Evolutionary conservation across 2,329 filamentous ascomycete species (phyloP), one percentile per base, ranked within the genome.

Genomic region (Calycina herbarum): DNA sequence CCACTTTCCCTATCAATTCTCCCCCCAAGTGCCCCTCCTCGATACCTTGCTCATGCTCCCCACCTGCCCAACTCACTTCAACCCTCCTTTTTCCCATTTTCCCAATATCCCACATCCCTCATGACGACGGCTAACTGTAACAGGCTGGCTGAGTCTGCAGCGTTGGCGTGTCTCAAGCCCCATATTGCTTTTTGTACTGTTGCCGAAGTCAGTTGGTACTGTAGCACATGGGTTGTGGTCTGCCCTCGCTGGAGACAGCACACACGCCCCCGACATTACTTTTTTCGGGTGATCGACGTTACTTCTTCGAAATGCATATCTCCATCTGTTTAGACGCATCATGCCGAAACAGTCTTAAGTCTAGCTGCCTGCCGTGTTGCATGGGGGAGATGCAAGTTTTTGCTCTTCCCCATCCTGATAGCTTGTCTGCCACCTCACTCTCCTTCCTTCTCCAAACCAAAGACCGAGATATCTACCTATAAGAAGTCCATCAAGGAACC

Each of bases 341-440:
- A 73, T 73, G 71, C 75, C 75, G 75, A 76, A 73, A 75, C 74
- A 72, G 64, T 72, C 68, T 65, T 73, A 68, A 66, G 65, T 70
- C 69, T 71, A 72, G 72, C 66, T 74, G 69, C 73, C 66, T 74
- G 70, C 73, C 71, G 72, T 73, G 69, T 71, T 76, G 72, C 73
- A 71, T 73, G 61, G 67, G 38, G 68, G 70, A 67, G 64, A 68
- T 69, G 75, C 64, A 69, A 68, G 61, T 40, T 69, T 69, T 67
- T 66, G 51, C 54, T 66, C 67, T 62, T 65, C 68, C 58, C 64
- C 71, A 20, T 64, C 68, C 63, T 68, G 64, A 70, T 66, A 66
- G 67, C 72, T 64, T 65, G 64, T 69, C 69, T 75, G 73, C 73
- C 73, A 75, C 71, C 70, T 75, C 73, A 74, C 61, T 70, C 70